Percentiles rank a stretch among this genome's conserved stretches.
These are phyloP conservation scores for Alisma plantagoaquatica DNA, from an alignment of 106 monocot species.

Conservation along the genomic window DNA sequence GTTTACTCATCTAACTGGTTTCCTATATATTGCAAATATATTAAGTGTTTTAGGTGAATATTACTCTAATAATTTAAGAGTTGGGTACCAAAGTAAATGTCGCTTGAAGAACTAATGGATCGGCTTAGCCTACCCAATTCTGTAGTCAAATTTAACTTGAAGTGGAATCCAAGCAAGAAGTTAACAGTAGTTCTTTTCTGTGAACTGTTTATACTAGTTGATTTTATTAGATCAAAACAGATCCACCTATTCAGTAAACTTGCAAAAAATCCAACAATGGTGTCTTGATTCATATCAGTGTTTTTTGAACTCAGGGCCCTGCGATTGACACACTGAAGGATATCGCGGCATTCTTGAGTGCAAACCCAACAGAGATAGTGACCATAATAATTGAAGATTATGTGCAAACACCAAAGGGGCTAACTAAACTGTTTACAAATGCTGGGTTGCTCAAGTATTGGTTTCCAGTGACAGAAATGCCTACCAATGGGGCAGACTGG, in stretches of 20 bases:
- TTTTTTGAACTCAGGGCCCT: conserved; percentile 51
- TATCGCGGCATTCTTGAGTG: conserved; percentile 70
- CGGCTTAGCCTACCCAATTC: not conserved
- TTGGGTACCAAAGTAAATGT: too few species aligned
- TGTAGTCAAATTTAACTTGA: not conserved
- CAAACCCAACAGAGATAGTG: conserved; percentile 82
- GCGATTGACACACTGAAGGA: conserved; percentile 92
- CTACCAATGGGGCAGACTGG: conserved; percentile 80
- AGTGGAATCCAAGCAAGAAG: not conserved
- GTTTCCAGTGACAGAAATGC: conserved; percentile 88
- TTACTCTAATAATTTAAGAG: not conserved
- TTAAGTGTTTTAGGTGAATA: not conserved
- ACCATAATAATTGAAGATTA: conserved; percentile 97
- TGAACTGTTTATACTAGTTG: too few species aligned
- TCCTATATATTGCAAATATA: not conserved
- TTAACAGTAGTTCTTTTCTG: not conserved
- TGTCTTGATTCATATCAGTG: not conserved
- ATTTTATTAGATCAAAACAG: too few species aligned
- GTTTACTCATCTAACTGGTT: not conserved
- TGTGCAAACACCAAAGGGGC: conserved; percentile 70
- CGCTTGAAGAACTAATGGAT: too few species aligned
- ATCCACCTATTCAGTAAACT: too few species aligned
- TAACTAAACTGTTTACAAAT: conserved; percentile 69
- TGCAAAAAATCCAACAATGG: not conserved
- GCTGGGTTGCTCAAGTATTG: conserved; percentile 77